These are phyloP conservation scores for Scenedesmus sp. DNA, from an alignment of 163 green algal species.

Conservation along the genomic window DNA sequence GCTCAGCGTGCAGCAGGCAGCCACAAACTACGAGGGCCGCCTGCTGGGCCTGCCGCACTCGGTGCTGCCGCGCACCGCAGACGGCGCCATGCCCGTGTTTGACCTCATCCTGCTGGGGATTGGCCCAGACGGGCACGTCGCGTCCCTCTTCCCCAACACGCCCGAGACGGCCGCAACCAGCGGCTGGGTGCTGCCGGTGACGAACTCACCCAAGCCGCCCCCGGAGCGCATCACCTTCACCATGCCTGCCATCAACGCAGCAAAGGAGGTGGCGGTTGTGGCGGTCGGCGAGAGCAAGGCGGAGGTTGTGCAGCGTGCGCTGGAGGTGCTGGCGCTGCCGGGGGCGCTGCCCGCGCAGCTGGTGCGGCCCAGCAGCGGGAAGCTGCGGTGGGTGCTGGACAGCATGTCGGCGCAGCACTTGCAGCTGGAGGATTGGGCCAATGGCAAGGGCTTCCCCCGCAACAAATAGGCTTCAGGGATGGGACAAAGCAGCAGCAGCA, in stretches of 20 bases:
- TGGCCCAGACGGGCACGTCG: slow-evolving; percentile 94
- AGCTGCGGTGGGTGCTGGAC: slow-evolving; percentile 91
- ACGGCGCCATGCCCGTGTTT: slow-evolving; percentile 79
- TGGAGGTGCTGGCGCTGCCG: slow-evolving; percentile 94
- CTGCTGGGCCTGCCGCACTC: slow-evolving; percentile 73
- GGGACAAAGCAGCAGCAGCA: background rate
- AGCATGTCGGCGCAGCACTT: slow-evolving; percentile 76
- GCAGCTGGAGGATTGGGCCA: slow-evolving; percentile 78
- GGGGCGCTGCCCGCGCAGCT: slow-evolving; percentile 93
- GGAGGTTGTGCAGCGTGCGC: slow-evolving; percentile 91
- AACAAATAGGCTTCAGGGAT: background rate
- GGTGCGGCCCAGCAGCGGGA: slow-evolving; percentile 78
- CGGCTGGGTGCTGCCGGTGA: slow-evolving; percentile 86
- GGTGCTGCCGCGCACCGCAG: slow-evolving; percentile 79
- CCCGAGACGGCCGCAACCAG: slow-evolving; percentile 55
- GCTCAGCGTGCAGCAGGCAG: slow-evolving; percentile 80
- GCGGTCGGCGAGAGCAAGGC: slow-evolving; percentile 89
- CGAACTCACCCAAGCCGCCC: slow-evolving; percentile 92
- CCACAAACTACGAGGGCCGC: slow-evolving; percentile 87
- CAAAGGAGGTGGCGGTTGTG: slow-evolving; percentile 83
- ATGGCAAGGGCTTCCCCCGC: slow-evolving; percentile 66
- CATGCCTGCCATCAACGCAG: slow-evolving; percentile 92
- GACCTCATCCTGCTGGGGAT: slow-evolving; percentile 92
- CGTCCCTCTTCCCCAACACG: slow-evolving; percentile 95
- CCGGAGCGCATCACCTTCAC: slow-evolving; percentile 94